Base-by-base conservation (phyloP, 129 eudicot species). In the Oenanthe sinensis region DNA sequence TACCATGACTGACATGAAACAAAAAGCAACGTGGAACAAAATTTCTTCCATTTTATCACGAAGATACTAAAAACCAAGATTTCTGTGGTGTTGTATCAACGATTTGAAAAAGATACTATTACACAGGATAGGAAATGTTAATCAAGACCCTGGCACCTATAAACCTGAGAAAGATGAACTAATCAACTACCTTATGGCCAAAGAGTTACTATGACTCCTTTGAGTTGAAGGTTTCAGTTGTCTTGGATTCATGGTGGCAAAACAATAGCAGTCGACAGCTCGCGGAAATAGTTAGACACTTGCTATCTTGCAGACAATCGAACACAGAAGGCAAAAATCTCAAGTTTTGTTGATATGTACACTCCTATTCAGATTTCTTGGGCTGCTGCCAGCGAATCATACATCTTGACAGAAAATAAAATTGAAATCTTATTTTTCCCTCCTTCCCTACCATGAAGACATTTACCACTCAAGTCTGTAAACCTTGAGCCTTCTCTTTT, bases 381-480 rank as follows among this genome's bases (percentile, higher is more conserved):
- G 98, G 97, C 37, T 88, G 93, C 74, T 96, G 79, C 97, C 98
- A 91, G 2, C 85, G 92, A 28, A 85, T 87, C 83, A 91, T 44
- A 71, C 81, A 86, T 88, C 96, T 90, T 39, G 93, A 87, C 65
- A 94, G 75, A 42, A 76, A 79, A 80, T 42, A 94, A 82, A 74
- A 88, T 80, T 24, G 98, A 90, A 54, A 79, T 81, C 58, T 82
- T 91, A 79, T 81, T 85, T 83, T 80, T 84, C 65, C 86, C 84
- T 85, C 85, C 91, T 84, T 83, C 88, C 43, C 81, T 88, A 62
- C 87, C 96, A 73, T 91, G 87, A 78, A 94, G 81, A 85, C 85
- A 88, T 65, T 94, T 94, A 17, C 97, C 98, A 69, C 96, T 91
- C 84, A 94, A 89, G 85, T 94, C 98, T 36, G 98, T 88, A 62